phyloP scores from a whole-genome alignment of 257 asterid species.

The Solanum etuberosum region DNA sequence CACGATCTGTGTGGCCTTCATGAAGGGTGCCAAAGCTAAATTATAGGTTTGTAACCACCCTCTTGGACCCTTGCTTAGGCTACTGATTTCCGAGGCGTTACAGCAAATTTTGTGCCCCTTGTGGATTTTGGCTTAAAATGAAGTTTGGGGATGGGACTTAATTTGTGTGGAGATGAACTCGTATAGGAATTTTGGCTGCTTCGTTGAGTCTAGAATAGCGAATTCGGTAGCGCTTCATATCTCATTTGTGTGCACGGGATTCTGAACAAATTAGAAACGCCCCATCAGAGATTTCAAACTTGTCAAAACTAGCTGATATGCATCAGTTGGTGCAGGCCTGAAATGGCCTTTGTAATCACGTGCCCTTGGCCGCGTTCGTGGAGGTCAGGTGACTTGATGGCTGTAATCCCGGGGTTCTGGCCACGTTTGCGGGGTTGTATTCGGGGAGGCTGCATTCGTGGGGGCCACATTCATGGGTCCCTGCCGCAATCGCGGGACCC shows the following conservation, averaged over 20 bases:
- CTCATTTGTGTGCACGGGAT: neutral
- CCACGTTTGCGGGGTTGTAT: too few relatives aligned
- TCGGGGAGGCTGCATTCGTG: too few relatives aligned
- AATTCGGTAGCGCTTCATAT: neutral
- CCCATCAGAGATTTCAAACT: neutral
- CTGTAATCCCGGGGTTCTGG: accelerated
- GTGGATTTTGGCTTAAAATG: neutral
- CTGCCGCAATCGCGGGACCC: neutral
- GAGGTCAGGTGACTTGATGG: neutral
- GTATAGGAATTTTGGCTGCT: neutral
- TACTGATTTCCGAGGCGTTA: too few relatives aligned
- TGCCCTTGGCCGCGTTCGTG: neutral
- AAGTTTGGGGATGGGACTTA: neutral
- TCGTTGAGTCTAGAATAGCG: too few relatives aligned
- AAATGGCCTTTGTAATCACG: neutral
- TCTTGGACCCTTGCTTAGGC: too few relatives aligned
- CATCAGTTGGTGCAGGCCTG: neutral
- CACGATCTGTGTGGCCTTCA: too few relatives aligned
- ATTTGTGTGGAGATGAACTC: neutral
- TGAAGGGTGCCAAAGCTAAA: too few relatives aligned
- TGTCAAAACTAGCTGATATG: neutral
- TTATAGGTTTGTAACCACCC: too few relatives aligned
- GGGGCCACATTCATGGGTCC: neutral
- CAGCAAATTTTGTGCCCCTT: neutral
- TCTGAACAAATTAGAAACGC: neutral